A percentile compares a stretch with the other conserved stretches of the same genome.
Conservation (phyloP, 768 basidiomycete genomes). For the Pilatotrama ljubarskyi region DNA sequence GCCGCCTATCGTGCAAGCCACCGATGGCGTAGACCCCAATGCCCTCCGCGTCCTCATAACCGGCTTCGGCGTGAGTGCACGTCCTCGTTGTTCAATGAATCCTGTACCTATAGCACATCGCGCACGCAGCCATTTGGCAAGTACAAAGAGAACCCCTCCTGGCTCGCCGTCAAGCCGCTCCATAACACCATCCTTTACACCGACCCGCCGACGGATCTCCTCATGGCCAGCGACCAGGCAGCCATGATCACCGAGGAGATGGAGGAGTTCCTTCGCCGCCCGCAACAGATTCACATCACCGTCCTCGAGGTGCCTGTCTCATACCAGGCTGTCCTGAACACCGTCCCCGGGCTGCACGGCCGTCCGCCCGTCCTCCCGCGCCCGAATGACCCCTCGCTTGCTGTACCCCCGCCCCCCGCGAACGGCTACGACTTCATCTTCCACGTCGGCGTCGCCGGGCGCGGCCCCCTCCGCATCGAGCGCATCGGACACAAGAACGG, state of each 20-base stretch:
- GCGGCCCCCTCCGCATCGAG: constrained; percentile 65
- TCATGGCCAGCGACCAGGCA: constrained; percentile 27
- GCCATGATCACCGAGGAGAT: constrained; percentile 26
- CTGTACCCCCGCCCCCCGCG: constrained; percentile 42
- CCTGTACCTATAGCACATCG: neutral
- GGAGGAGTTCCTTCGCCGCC: constrained; percentile 19
- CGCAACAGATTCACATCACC: constrained; percentile 56
- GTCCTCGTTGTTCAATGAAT: neutral
- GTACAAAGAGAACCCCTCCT: constrained; percentile 57
- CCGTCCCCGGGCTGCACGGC: constrained; percentile 60
- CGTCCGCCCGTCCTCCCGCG: constrained; percentile 52
- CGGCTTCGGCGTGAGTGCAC: constrained; percentile 52
- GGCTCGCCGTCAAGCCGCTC: constrained; percentile 65
- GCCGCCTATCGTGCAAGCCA: constrained; percentile 31
- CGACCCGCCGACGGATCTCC: constrained; percentile 18
- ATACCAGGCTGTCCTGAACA: constrained; percentile 56
- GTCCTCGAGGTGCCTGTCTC: constrained; percentile 56
- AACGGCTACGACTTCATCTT: constrained; percentile 69
- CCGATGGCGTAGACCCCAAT: constrained; percentile 31
- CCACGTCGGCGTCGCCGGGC: constrained; percentile 67
- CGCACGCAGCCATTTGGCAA: constrained; percentile 25
- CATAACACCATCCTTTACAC: constrained; percentile 55
- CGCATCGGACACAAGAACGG: constrained; percentile 63
- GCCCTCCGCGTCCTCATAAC: constrained; percentile 50
- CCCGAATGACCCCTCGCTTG: constrained; percentile 38